These are phyloP conservation scores for Anisodus tanguticus DNA, from an alignment of 257 asterid species.

Conservation along the genomic window DNA sequence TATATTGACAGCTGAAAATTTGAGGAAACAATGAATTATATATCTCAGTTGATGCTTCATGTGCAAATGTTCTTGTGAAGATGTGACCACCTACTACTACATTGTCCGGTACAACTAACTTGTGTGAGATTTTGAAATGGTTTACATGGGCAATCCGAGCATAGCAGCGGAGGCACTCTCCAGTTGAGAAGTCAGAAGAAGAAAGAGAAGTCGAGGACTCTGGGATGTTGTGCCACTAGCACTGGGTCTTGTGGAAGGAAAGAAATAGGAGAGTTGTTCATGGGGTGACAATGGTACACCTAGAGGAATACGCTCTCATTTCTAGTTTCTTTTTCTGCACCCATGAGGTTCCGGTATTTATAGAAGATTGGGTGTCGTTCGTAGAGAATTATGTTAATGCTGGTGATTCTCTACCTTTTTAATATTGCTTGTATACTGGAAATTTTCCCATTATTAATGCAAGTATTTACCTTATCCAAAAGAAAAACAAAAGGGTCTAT, in stretches of 20 bases:
- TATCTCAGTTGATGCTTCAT: slow-evolving; percentile 18
- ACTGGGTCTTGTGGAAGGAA: slow-evolving; percentile 13
- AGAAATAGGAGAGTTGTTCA: neutral
- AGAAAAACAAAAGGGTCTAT: neutral
- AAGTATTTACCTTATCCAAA: slow-evolving; percentile 21
- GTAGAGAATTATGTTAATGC: neutral
- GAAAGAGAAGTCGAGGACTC: neutral
- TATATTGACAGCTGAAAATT: slow-evolving; percentile 6
- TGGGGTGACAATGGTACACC: neutral
- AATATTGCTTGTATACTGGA: neutral
- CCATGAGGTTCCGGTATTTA: neutral
- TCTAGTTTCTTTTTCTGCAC: neutral
- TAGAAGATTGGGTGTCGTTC: neutral
- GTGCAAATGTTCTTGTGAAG: slow-evolving; percentile 23
- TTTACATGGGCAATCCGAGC: neutral
- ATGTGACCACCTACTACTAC: slow-evolving; percentile 1
- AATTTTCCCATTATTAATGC: slow-evolving; percentile 13
- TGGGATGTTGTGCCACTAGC: slow-evolving; percentile 15
- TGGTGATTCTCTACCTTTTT: neutral
- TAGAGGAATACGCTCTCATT: neutral
- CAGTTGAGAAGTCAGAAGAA: neutral
- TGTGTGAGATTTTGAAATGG: slow-evolving; percentile 18
- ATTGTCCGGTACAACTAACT: neutral
- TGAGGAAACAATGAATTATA: neutral
- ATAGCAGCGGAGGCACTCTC: neutral